A percentile compares a stretch with the other conserved stretches of the same genome.
These are phyloP conservation scores for Dendrobium officinale DNA, from an alignment of 106 monocot genomes.

Conservation along the genomic window DNA sequence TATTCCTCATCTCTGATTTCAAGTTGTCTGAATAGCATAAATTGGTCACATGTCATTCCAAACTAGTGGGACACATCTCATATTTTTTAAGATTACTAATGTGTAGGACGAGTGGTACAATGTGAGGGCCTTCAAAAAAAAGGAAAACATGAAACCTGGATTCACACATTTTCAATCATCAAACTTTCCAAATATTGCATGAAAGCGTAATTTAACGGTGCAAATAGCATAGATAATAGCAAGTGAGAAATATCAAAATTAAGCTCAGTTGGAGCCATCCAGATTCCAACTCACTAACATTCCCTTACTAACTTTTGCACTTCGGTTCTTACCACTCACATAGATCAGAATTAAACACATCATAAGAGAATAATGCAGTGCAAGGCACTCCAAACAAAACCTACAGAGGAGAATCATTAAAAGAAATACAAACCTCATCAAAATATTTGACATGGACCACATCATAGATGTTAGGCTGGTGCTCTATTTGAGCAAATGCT, in stretches of 20 bases:
- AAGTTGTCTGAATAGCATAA: not conserved
- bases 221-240: not conserved
- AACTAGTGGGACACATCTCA: not conserved
- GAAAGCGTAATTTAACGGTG: not conserved
- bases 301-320: too few species aligned
- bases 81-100: not conserved
- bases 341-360: not conserved
- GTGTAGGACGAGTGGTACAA: too few species aligned
- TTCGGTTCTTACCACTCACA: too few species aligned
- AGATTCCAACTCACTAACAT: too few species aligned
- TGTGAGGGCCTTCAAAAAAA: too few species aligned
- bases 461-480: constrained; percentile 90
- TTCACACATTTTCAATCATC: not conserved
- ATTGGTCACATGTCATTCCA: not conserved
- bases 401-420: not conserved
- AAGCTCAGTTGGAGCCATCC: too few species aligned
- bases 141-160: not conserved
- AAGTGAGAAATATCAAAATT: not conserved
- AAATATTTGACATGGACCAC: constrained; percentile 94
- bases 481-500: constrained; percentile 81
- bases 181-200: not conserved
- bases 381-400: not conserved
- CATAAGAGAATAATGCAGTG: not conserved
- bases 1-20: not conserved
- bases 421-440: constrained; percentile 59